Conservation (phyloP, 768 basidiomycete genomes). For the Clavulina sp. region DNA sequence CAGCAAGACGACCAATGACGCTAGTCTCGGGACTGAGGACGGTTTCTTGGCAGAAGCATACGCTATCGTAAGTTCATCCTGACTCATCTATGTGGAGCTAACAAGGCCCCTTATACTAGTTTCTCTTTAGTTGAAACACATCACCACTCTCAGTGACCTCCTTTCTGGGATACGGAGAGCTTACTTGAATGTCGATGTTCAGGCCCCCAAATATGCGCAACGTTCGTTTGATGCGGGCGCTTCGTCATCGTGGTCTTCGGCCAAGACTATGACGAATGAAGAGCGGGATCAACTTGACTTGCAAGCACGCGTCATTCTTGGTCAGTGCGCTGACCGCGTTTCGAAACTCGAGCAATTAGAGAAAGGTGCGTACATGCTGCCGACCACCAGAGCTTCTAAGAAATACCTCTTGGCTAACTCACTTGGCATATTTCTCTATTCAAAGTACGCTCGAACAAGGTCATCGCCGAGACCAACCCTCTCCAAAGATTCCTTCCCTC, state of each 20-base stretch:
- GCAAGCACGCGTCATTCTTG: slow-evolving; percentile 71
- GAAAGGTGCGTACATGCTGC: slow-evolving; percentile 44
- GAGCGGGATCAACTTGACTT: slow-evolving; percentile 94
- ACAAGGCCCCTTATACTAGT: slow-evolving; percentile 2
- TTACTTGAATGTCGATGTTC: slow-evolving; percentile 67
- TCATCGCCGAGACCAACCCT: slow-evolving; percentile 40
- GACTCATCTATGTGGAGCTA: background rate
- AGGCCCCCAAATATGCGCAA: slow-evolving; percentile 32
- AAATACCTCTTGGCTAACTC: slow-evolving; percentile 11
- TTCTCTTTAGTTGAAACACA: slow-evolving; percentile 44
- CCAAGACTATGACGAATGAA: slow-evolving; percentile 64
- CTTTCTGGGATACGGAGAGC: slow-evolving; percentile 61
- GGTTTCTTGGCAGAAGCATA: slow-evolving; percentile 63
- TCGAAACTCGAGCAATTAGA: slow-evolving; percentile 78
- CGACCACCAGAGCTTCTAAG: slow-evolving; percentile 8
- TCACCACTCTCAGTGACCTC: slow-evolving; percentile 51
- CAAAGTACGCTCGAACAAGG: slow-evolving; percentile 10
- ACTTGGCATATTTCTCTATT: too few relatives aligned
- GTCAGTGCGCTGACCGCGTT: slow-evolving; percentile 72
- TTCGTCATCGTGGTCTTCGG: slow-evolving; percentile 36
- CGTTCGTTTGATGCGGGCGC: slow-evolving; percentile 39
- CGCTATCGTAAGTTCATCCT: slow-evolving; percentile 35
- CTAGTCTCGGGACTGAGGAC: slow-evolving; percentile 21
- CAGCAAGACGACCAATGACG: background rate
- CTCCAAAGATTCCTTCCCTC: slow-evolving; percentile 54